A percentile compares a stretch with the other conserved stretches of the same genome.
Evolutionary conservation across 192 early-diverging fungal species (phyloP).

Genomic region (Backusella macrospora): DNA sequence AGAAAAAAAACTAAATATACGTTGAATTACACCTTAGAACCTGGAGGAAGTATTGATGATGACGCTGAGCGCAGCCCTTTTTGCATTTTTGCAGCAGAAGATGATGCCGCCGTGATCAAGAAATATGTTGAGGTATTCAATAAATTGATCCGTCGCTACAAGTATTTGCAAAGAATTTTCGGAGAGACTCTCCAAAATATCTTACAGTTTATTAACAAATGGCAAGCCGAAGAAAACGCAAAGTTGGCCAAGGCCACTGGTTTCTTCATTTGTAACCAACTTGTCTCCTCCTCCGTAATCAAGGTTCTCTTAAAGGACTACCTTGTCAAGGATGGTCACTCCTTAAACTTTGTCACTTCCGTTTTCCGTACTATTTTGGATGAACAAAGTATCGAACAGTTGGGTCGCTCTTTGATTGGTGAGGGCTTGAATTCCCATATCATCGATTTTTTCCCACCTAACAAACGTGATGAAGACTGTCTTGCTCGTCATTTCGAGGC

Average conservation of each 20-base stretch:
- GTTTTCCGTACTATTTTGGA: conserved; percentile 80
- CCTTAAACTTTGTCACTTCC: conserved; percentile 81
- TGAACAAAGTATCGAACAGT: conserved; percentile 77
- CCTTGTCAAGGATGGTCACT: conserved; percentile 88
- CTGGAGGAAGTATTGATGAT: conserved; percentile 80
- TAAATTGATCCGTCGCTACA: conserved; percentile 91
- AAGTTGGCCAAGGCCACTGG: conserved; percentile 83
- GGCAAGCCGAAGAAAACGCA: conserved; percentile 71
- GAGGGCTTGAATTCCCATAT: conserved; percentile 76
- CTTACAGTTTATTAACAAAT: conserved; percentile 91
- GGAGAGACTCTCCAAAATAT: conserved; percentile 86
- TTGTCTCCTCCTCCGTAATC: conserved; percentile 74
- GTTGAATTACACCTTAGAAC: conserved; percentile 50
- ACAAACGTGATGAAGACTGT: conserved; percentile 86
- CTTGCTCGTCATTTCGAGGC: conserved; percentile 92
- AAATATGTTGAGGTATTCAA: conserved; percentile 84
- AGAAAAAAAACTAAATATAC: too few species aligned
- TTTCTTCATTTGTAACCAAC: conserved; percentile 66
- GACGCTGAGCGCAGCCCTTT: conserved; percentile 79
- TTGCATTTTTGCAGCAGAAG: conserved; percentile 74
- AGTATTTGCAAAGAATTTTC: conserved; percentile 87
- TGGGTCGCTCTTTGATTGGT: conserved; percentile 69
- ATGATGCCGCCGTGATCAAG: conserved; percentile 68
- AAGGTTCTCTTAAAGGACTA: conserved; percentile 87
- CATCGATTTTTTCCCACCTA: conserved; percentile 90